A percentile compares a stretch with the other conserved stretches of the same genome.
phyloP scores from a whole-genome alignment of 495 filamentous ascomycete genomes.

The Trichoderma reesei region DNA sequence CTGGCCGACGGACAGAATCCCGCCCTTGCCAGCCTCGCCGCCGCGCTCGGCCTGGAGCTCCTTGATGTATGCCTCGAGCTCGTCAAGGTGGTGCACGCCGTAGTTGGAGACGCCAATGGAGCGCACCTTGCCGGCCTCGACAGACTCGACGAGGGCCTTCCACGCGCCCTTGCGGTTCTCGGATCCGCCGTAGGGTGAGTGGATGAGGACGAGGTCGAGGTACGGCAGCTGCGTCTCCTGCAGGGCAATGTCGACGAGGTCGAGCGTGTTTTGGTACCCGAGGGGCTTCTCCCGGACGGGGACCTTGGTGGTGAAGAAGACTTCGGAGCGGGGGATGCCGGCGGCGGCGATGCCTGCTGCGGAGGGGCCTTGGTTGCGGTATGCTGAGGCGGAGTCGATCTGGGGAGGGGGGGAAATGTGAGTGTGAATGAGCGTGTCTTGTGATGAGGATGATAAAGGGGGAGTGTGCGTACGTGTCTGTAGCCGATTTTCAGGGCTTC shows the following conservation, averaged over 20 bases:
- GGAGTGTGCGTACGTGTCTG: constrained; percentile 33
- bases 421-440: too few species aligned
- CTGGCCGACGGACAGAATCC: constrained; percentile 72
- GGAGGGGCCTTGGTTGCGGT: constrained; percentile 58
- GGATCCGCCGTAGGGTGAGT: constrained; percentile 49
- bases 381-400: constrained; percentile 57
- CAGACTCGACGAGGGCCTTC: constrained; percentile 51
- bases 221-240: constrained; percentile 46
- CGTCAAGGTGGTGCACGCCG: constrained; percentile 57
- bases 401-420: background rate
- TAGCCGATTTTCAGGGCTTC: constrained; percentile 61
- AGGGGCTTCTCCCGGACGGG: constrained; percentile 22
- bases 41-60: constrained; percentile 48
- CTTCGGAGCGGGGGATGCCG: constrained; percentile 46
- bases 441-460: background rate
- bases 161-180: constrained; percentile 51
- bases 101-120: constrained; percentile 61
- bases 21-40: constrained; percentile 52
- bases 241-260: constrained; percentile 41
- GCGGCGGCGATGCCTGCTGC: constrained; percentile 43
- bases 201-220: constrained; percentile 55
- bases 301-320: constrained; percentile 64
- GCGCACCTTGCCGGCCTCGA: constrained; percentile 53
- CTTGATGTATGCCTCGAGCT: constrained; percentile 67
- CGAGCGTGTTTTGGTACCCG: constrained; percentile 51